These are phyloP conservation scores for Mycena chlorophos DNA, from an alignment of 768 basidiomycete genomes.

Conservation along the genomic window DNA sequence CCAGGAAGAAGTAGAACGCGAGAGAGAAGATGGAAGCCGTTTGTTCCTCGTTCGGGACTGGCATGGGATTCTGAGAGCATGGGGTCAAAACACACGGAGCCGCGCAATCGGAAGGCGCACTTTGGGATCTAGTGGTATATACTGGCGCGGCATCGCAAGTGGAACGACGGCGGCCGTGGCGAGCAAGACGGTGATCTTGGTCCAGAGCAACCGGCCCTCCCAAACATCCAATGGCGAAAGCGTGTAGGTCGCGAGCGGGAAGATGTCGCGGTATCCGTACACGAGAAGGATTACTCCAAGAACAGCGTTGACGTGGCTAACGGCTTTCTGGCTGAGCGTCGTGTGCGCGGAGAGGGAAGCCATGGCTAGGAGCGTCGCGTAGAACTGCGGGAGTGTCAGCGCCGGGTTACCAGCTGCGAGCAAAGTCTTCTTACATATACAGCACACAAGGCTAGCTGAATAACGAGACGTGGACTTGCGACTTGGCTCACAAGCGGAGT, in stretches of 20 bases:
- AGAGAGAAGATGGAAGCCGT: constrained; percentile 47
- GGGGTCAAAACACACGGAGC: background rate
- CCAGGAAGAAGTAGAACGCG: constrained; percentile 51
- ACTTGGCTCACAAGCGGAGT: constrained; percentile 21
- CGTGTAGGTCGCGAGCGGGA: constrained; percentile 55
- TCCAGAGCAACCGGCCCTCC: constrained; percentile 55
- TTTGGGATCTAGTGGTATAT: constrained; percentile 56
- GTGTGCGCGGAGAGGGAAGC: constrained; percentile 38
- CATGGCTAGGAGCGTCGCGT: constrained; percentile 43
- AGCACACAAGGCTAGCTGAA: constrained; percentile 30
- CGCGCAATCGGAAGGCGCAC: constrained; percentile 15
- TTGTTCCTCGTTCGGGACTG: constrained; percentile 43
- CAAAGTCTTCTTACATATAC: constrained; percentile 19
- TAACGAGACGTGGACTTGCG: background rate
- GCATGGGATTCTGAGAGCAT: constrained; percentile 30
- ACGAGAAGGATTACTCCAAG: constrained; percentile 47
- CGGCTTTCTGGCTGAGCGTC: constrained; percentile 35
- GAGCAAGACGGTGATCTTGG: constrained; percentile 46
- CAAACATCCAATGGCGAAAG: constrained; percentile 44
- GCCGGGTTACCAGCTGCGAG: background rate
- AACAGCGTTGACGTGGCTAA: constrained; percentile 47
- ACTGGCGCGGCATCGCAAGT: constrained; percentile 52
- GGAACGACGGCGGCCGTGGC: constrained; percentile 51
- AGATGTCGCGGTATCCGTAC: constrained; percentile 59
- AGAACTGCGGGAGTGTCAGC: constrained; percentile 23